Conservation (phyloP, 352 stramenopile genomes). For the Phytophthora melonis region DNA sequence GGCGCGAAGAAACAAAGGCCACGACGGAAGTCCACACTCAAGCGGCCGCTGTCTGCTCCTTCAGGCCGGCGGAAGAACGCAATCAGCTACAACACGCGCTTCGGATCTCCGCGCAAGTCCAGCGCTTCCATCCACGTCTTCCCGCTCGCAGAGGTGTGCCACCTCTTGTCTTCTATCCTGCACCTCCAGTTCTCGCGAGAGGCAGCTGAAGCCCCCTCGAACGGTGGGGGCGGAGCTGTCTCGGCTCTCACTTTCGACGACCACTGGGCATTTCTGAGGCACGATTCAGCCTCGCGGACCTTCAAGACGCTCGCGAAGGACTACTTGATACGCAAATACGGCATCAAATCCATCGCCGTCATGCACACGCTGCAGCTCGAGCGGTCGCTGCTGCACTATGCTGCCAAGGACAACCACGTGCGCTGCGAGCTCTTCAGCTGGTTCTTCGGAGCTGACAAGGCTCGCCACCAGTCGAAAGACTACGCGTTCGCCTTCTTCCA, state of each 20-base stretch:
- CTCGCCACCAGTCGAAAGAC: constrained; percentile 52
- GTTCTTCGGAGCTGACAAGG: constrained; percentile 69
- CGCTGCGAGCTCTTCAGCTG: constrained; percentile 74
- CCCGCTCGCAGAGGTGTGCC: constrained; percentile 64
- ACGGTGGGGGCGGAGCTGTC: constrained; percentile 11
- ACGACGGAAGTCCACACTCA: constrained; percentile 43
- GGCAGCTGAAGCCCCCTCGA: constrained; percentile 29
- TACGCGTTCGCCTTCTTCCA: constrained; percentile 73
- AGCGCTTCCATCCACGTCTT: constrained; percentile 55
- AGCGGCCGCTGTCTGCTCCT: constrained; percentile 37
- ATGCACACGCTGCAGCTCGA: constrained; percentile 79
- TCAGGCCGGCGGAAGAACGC: constrained; percentile 53
- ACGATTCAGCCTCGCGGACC: constrained; percentile 27
- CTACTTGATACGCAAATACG: constrained; percentile 72
- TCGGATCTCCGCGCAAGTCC: constrained; percentile 43
- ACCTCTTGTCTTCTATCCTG: constrained; percentile 65
- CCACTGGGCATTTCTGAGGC: constrained; percentile 48
- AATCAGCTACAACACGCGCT: constrained; percentile 49
- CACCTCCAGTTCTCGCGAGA: constrained; percentile 74
- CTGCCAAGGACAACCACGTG: constrained; percentile 50
- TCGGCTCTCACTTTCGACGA: constrained; percentile 41
- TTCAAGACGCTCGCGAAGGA: constrained; percentile 74
- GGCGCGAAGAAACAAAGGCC: constrained; percentile 28
- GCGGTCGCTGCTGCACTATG: constrained; percentile 69
- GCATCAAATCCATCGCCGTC: constrained; percentile 77